These are phyloP conservation scores for Tephrocybe sp. DNA, from an alignment of 768 basidiomycete genomes.

Conservation along the genomic window DNA sequence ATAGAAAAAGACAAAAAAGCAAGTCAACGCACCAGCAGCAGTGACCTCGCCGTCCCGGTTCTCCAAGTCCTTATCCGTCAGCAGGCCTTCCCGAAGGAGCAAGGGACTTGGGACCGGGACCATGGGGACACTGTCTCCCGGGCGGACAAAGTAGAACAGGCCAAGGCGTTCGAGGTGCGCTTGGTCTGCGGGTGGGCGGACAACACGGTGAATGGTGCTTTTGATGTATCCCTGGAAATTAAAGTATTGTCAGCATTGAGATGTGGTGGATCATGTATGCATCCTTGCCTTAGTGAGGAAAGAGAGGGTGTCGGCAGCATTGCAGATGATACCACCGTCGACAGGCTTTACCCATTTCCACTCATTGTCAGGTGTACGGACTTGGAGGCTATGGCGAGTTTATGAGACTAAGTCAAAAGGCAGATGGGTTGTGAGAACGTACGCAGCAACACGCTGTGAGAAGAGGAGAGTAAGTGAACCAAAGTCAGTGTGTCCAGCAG, in stretches of 20 bases:
- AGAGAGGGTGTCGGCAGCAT: conserved; percentile 25
- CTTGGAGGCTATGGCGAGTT: conserved; percentile 28
- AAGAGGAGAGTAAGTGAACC: conserved; percentile 37
- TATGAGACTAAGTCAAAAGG: not conserved
- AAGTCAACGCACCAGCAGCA: conserved; percentile 1
- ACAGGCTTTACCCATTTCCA: conserved; percentile 36
- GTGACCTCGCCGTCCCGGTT: not conserved
- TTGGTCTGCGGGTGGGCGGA: conserved; percentile 48
- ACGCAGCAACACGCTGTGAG: conserved; percentile 25
- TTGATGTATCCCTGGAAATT: conserved; percentile 40
- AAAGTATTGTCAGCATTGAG: too few relatives aligned
- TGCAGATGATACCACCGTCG: conserved; percentile 31
- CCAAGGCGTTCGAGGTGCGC: conserved; percentile 40
- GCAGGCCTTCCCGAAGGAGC: conserved; percentile 35
- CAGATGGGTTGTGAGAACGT: not conserved
- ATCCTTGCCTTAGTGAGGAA: conserved; percentile 33
- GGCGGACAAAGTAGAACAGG: conserved; percentile 44
- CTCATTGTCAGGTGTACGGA: conserved; percentile 31
- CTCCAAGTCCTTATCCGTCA: conserved; percentile 17
- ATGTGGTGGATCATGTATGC: not conserved
- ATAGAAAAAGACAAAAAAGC: not conserved
- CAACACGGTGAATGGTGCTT: conserved; percentile 48
- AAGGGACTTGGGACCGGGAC: conserved; percentile 40
- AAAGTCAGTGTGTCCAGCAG: conserved; percentile 45
- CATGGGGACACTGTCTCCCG: conserved; percentile 38